Base-by-base conservation (phyloP, 352 stramenopile genomes). In the Globisporangium rhizosaccharum region DNA sequence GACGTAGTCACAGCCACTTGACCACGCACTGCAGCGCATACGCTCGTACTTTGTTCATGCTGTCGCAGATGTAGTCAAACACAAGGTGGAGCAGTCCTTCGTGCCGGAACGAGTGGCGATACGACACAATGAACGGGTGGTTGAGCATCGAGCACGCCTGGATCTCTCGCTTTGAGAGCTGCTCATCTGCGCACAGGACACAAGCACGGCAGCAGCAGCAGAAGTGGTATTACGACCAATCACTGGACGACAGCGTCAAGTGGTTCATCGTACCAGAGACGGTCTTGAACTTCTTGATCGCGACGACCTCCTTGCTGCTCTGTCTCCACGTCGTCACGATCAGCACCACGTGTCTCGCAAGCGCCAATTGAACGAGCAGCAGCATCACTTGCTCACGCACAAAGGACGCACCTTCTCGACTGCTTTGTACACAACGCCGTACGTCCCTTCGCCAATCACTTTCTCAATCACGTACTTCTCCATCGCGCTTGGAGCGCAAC, bases 281-380 rank as follows among this genome's bases (percentile, higher is more conserved):
- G 15, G 67, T 86, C 68, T 89, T 89, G 73, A 92, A 92, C 45
- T 90, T 90, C 61, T 92, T 92, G 58, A 93, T 92, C 26, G 82
- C 84, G 23, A 93, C 81, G 11, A 67, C 62, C 44, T 92, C 79
- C n/a, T 76, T 73, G 15, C 67, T 84, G 30, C 69, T 75, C 81
- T 90, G 47, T 17, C 44, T 3, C 14, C 10, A 12, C 11, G 14
- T 23, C 15, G 47, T 14, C 53, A 5, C 5, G 6, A 36, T 33
- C 17, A 39, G 25, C 33, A 30, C n/a, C 37, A 25, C 37, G 50
- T 56, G 25, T 20, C 36, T 10, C 44, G 33, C 33, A 14, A 48
- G 15, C 25, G 25, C 9, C 12, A 3, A 9, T 0, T 23, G 12
- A 23, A 23, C 15, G 15, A 18, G 10, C 20, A n/a, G 28, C 28